Evolutionary conservation across 2,329 filamentous ascomycete species (phyloP), one percentile per base, ranked within the genome.

Genomic region (Aspergillus sp.): DNA sequence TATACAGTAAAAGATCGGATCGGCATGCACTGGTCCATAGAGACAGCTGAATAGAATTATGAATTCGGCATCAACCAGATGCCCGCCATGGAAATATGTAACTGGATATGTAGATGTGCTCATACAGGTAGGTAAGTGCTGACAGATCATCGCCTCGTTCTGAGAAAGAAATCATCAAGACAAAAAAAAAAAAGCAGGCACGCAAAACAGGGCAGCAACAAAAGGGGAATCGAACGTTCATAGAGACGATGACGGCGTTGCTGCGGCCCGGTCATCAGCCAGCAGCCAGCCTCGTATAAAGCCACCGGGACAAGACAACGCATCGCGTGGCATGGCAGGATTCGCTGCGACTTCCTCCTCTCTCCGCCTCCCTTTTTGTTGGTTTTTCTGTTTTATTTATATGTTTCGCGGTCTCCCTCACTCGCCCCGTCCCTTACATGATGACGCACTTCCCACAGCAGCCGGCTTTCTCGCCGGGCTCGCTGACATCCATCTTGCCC

Each of bases 391-490:
- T n/a, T n/a, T n/a, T n/a, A n/a, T n/a, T n/a, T n/a, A n/a, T n/a
- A n/a, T n/a, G n/a, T n/a, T n/a, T n/a, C n/a, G 13, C 11, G 26
- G 26, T 24, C 30, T 35, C 39, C 35, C 38, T 40, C 27, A 22
- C 19, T 22, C 33, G 34, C 33, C 37, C 33, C 33, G 13, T 31
- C 37, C 39, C 42, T 55, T 56, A 58, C 86, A 94, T 93, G 57
- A 94, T 74, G 58, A 84, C 72, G 64, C 86, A 94, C 64, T 82
- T 84, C 51, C 75, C 70, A 67, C 86, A 93, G 73, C 88, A 94
- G 46, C 86, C 82, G 26, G 60, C 63, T 32, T 47, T 54, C 33
- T 71, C 62, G 32, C 54, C 57, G n/a, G 56, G 58, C 41, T 66
- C 61, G 36, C 80, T 77, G 51, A 91, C 75, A 47, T 93, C 83